Evolutionary conservation across 2,329 filamentous ascomycete genomes (phyloP), one percentile per base, ranked within the genome.

Genomic region (Cladosporium phlei): DNA sequence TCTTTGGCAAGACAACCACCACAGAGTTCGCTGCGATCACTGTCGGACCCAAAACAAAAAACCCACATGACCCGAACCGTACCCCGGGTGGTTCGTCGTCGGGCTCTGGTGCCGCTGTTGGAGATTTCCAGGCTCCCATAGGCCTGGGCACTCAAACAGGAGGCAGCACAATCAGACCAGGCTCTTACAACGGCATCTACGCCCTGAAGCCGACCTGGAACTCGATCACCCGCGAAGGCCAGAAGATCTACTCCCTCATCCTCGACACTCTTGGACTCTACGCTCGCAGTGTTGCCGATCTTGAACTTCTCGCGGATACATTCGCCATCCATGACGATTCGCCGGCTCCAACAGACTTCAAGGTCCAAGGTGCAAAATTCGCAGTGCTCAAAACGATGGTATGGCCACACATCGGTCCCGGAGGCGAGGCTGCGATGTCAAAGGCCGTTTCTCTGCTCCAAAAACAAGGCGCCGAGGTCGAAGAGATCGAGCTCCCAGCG

Each of bases 261-360:
- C 68, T 80, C 5, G 83, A 86, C 55, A 86, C 82, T 0, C 55
- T 83, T 0, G 82, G 83, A 2, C 65, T 83, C 10, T 84, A 76
- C 48, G 72, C 78, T 0, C 74, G 82, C 0, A 73, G 68, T 5
- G 68, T 82, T 0, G 73, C 73, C 1, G 83, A 86, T 48, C 59
- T 86, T 0, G 64, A 79, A 25, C 60, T 83, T 0, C 59, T 86
- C 0, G 68, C 74, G 1, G 71, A 76, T 6, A 66, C 75, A 0
- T 82, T 84, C 47, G 66, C 65, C 1, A 56, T 86, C 0, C 54
- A 66, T 1, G 80, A 83, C 47, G 75, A 82, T 46, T 60, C 68
- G 1, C 59, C 62, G 1, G 14, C 52, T 0, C 49, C 53, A 3
- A 32, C 50, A 10, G 20, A 39, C 14, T 47, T 47, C 17, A 22